Conservation (phyloP, 2,329 filamentous ascomycete genomes). For the Amesomyces nigricolor region DNA sequence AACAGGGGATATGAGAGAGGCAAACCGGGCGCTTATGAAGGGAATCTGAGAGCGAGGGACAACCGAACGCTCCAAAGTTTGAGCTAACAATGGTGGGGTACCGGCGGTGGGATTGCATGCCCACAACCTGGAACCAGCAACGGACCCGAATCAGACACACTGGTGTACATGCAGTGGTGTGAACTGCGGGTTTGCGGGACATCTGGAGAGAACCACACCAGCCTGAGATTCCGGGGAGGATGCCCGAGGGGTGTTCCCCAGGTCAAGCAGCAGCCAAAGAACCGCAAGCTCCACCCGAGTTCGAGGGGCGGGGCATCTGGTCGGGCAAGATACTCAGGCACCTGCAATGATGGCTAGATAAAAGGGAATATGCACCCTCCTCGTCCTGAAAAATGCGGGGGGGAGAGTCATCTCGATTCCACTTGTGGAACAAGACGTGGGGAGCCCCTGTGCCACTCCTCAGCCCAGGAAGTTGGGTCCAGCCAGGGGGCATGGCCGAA, state of each 20-base stretch:
- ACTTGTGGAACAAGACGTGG: not conserved
- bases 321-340: conserved; percentile 22
- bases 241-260: conserved; percentile 5
- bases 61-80: conserved; percentile 31
- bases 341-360: conserved; percentile 9
- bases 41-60: conserved; percentile 18
- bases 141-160: conserved; percentile 21
- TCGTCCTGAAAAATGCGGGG: not conserved
- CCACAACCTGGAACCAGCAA: conserved; percentile 22
- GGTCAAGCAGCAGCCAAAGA: conserved; percentile 10
- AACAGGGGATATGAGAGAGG: conserved; percentile 8
- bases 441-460: not conserved
- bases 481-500: conserved; percentile 14
- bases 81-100: conserved; percentile 32
- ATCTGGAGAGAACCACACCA: not conserved
- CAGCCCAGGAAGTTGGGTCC: conserved; percentile 19
- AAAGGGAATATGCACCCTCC: conserved; percentile 28
- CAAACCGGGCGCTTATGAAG: conserved; percentile 31
- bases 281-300: not conserved
- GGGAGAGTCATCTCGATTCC: not conserved
- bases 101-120: conserved; percentile 27
- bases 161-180: not conserved
- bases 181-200: not conserved
- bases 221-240: conserved; percentile 4
- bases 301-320: conserved; percentile 13